Base-by-base conservation (phyloP, 2,329 filamentous ascomycete genomes). In the Paraphoma chrysanthemicola region DNA sequence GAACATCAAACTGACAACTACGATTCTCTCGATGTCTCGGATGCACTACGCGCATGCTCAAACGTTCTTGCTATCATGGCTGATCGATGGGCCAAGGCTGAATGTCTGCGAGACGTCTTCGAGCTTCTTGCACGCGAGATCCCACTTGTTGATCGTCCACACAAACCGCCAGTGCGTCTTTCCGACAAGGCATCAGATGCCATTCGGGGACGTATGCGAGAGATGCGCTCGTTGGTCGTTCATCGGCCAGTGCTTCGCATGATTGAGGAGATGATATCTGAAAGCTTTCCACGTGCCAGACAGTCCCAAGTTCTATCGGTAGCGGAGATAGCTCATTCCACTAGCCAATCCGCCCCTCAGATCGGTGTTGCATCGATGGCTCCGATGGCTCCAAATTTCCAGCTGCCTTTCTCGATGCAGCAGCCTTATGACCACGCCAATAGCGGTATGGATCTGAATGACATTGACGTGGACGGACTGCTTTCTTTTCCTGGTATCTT, bases 41-140 rank as follows among this genome's bases (percentile, higher is more conserved):
- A 77, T 44, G 76, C 76, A 2, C 55, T 78, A 10, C 56, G 75
- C 17, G 74, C 75, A 7, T 78, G 76, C 49, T 72, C 67, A 3
- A 76, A 71, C 41, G 74, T 71, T 9, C 67, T 78, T 6, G 71
- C 76, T 4, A 72, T 76, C 29, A 71, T 76, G 44, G 73, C 75
- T 0, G 74, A 77, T 50, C 68, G 70, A 4, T 78, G 76, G 75
- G 64, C 71, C 6, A 72, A 74, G 51, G 70, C 71, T 1, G 72
- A 76, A 36, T 74, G 70, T 14, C 31, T 78, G 6, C 51, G 74
- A 28, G 74, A 78, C 46, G 66, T 71, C 0, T 77, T 78, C 52
- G 74, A 77, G 18, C 56, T 77, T 1, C 61, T 78, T 30, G 62
- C 60, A 33, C 59, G 63, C 17, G 63, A 66, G 41, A 63, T 64